phyloP scores from a whole-genome alignment of 2,329 filamentous ascomycete species.

The Cercospora sp. region DNA sequence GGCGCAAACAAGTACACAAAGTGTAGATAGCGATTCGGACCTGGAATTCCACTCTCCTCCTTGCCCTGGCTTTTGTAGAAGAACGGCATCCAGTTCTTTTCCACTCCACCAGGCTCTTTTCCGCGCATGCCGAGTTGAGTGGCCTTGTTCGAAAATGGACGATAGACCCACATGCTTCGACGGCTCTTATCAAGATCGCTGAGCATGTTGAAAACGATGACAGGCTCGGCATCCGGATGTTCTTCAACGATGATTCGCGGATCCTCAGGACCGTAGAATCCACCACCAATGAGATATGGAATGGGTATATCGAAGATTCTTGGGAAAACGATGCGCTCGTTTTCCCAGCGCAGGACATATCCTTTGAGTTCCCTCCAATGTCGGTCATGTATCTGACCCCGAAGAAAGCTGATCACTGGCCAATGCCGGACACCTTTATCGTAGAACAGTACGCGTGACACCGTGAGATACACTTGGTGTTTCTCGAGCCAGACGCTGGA shows the following conservation, averaged over 20 bases:
- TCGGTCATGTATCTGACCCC: conserved; percentile 31
- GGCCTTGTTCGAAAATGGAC: background rate
- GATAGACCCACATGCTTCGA: background rate
- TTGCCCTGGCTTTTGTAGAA: background rate
- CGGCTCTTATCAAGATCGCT: background rate
- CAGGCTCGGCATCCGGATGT: conserved; percentile 31
- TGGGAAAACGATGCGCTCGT: background rate
- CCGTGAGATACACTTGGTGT: conserved; percentile 5
- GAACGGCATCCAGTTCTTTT: conserved; percentile 7
- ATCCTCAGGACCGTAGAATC: conserved; percentile 32
- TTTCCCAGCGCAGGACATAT: background rate
- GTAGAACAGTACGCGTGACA: conserved; percentile 20
- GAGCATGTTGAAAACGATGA: conserved; percentile 36
- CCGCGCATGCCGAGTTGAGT: background rate
- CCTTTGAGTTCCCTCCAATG: conserved; percentile 22
- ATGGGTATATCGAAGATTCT: background rate
- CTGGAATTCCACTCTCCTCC: background rate
- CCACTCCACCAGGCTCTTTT: background rate
- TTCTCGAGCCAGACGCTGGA: background rate
- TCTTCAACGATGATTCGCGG: conserved; percentile 33
- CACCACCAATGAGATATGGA: background rate
- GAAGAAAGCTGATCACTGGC: conserved; percentile 33
- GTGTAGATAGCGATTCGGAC: background rate
- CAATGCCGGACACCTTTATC: conserved; percentile 17
- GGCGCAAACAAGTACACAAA: background rate